Base-by-base conservation (phyloP, 768 basidiomycete genomes). In the Rhizopogon rudus region DNA sequence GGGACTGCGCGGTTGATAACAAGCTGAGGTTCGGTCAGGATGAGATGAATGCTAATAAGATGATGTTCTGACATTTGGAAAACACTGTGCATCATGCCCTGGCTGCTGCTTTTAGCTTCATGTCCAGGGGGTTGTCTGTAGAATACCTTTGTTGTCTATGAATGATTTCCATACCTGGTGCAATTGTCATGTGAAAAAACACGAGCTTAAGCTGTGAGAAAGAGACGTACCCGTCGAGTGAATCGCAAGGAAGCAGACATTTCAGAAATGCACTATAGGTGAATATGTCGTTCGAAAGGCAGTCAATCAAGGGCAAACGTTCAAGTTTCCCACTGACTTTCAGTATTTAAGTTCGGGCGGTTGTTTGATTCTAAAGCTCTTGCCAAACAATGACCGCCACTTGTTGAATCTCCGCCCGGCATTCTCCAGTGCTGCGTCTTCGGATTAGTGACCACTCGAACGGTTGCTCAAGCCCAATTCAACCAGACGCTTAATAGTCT, bases 41-140 rank as follows among this genome's bases (percentile, higher is more conserved):
- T 48, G 17, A 39, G 52, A 29, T 28, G 14, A 16, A 25, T 12
- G 20, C n/a, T 6, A 8, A 22, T 44, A 41, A 25, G n/a, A 46
- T 39, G 5, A 45, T 40, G 48, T 22, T 62, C 76, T 60, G 63
- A 90, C 88, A 60, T 88, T 85, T 1, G 89, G 88, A 68, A 92
- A 89, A 64, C 91, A 91, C 54, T 81, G 82, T 17, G 80, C 77
- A 63, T 92, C 91, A 64, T 93, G 91, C 5, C 91, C 90, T 91
- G 66, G 45, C 35, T 56, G 41, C 51, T 55, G 52, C 40, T 25
- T 40, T 64, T 5, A 60, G 48, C 54, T 51, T n/a, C 35, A 13
- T 43, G 29, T 28, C 42, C 8, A 31, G 16, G 40, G 35, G 41
- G 29, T 42, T 44, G 16, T 14, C 28, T 44, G 22, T 31, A 28